Conservation (phyloP, 2,329 filamentous ascomycete genomes). For the Biscogniauxia sp. region DNA sequence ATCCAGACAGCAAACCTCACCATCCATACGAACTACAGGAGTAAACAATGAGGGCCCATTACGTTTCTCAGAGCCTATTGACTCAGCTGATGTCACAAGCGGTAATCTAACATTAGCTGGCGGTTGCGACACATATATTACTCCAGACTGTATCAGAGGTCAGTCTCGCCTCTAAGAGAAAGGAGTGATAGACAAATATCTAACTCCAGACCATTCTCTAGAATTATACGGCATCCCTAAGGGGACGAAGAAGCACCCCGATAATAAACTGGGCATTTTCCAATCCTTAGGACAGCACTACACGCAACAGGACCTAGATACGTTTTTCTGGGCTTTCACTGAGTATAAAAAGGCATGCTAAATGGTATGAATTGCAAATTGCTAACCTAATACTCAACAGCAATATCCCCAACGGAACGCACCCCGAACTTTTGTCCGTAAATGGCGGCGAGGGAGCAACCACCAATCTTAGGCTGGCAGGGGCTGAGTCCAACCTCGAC, state of each 20-base stretch:
- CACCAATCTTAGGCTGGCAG: conserved; percentile 25
- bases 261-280: conserved; percentile 42
- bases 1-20: conserved; percentile 7
- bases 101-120: conserved; percentile 22
- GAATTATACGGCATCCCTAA: conserved; percentile 37
- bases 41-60: conserved; percentile 18
- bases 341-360: conserved; percentile 13
- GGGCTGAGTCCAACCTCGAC: conserved; percentile 46
- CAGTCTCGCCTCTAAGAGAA: neutral
- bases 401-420: conserved; percentile 37
- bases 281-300: conserved; percentile 41
- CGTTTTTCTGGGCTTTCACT: conserved; percentile 34
- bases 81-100: conserved; percentile 16
- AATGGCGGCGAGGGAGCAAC: conserved; percentile 35
- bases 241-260: conserved; percentile 28
- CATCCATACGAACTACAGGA: conserved; percentile 9
- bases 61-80: conserved; percentile 22
- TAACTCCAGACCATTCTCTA: conserved; percentile 4
- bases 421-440: conserved; percentile 35
- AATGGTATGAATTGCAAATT: neutral
- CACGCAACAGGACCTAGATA: conserved; percentile 38
- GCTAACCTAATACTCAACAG: conserved; percentile 17
- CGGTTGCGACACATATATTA: conserved; percentile 27
- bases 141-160: conserved; percentile 30
- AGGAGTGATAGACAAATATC: neutral